Evolutionary conservation across 495 filamentous ascomycete genomes (phyloP).

Genomic region (Penicillium taxi): DNA sequence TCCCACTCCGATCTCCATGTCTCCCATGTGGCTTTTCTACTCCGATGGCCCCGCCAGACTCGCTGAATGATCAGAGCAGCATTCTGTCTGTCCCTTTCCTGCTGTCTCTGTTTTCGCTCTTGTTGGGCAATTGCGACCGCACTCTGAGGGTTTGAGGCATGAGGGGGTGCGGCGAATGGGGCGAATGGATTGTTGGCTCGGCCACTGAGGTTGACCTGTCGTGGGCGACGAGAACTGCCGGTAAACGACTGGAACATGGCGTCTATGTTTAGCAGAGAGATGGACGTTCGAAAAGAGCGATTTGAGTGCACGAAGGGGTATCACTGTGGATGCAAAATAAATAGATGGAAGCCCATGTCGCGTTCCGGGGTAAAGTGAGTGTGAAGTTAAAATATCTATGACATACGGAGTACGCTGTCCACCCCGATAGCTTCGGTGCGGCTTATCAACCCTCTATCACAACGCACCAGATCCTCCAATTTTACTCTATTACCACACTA

Average conservation of each 20-base stretch:
- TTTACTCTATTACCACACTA: slow-evolving; percentile 7
- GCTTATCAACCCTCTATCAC: too few relatives aligned
- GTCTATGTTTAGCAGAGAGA: slow-evolving; percentile 10
- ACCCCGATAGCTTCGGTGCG: slow-evolving; percentile 19
- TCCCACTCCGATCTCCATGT: slow-evolving; percentile 66
- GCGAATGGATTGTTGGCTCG: slow-evolving; percentile 71
- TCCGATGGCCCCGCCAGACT: slow-evolving; percentile 72
- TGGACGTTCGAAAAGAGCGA: neutral
- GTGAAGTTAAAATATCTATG: slow-evolving; percentile 23
- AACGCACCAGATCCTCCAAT: too few relatives aligned
- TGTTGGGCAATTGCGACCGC: slow-evolving; percentile 79
- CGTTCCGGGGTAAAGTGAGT: slow-evolving; percentile 7
- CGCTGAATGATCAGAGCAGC: slow-evolving; percentile 70
- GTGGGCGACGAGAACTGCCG: slow-evolving; percentile 71
- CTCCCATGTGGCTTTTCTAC: slow-evolving; percentile 48
- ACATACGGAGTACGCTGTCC: slow-evolving; percentile 23
- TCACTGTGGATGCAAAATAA: slow-evolving; percentile 13
- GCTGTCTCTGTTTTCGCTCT: slow-evolving; percentile 71
- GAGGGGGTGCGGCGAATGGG: slow-evolving; percentile 34
- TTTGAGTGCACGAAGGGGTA: neutral
- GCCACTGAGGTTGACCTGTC: slow-evolving; percentile 91
- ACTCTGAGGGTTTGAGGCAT: slow-evolving; percentile 55
- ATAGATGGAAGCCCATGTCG: slow-evolving; percentile 22
- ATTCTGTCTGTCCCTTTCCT: slow-evolving; percentile 68
- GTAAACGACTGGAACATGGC: slow-evolving; percentile 87